A percentile compares a stretch with the other conserved stretches of the same genome.
These are phyloP conservation scores for Zygosaccharomyces bailii DNA, from an alignment of 805 yeast species.

Conservation along the genomic window DNA sequence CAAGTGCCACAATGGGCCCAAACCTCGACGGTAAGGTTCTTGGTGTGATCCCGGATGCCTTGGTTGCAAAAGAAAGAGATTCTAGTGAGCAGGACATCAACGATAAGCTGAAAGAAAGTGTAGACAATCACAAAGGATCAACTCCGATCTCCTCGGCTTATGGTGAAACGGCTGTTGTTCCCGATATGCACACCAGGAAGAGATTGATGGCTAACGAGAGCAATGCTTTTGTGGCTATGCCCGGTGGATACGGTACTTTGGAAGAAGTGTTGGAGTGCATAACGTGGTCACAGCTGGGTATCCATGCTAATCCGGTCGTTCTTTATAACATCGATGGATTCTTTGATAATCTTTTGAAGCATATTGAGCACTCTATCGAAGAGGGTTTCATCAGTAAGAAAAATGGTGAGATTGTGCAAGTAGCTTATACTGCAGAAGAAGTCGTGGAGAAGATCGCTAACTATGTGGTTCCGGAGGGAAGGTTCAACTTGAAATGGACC, in stretches of 20 bases:
- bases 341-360: conserved; percentile 63
- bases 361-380: conserved; percentile 55
- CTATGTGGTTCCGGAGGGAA: conserved; percentile 66
- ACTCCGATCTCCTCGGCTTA: conserved; percentile 56
- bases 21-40: conserved; percentile 60
- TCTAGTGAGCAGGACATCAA: conserved; percentile 42
- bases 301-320: conserved; percentile 78
- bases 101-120: conserved; percentile 46
- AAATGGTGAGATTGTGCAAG: conserved; percentile 64
- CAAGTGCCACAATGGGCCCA: conserved; percentile 52
- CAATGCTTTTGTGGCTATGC: conserved; percentile 83
- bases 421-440: conserved; percentile 66
- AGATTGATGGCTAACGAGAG: conserved; percentile 81
- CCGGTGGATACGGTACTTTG: conserved; percentile 89
- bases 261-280: conserved; percentile 88
- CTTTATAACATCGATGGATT: conserved; percentile 77
- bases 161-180: conserved; percentile 76
- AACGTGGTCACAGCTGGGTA: conserved; percentile 88
- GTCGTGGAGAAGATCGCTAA: conserved; percentile 58
- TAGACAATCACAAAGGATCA: conserved; percentile 60
- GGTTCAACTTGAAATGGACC: conserved; percentile 71
- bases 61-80: conserved; percentile 68
- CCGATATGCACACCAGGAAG: conserved; percentile 88
- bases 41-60: conserved; percentile 83
- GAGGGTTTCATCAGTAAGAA: conserved; percentile 65